These are phyloP conservation scores for Achlya hypogyna DNA, from an alignment of 352 stramenopile species.

Conservation along the genomic window DNA sequence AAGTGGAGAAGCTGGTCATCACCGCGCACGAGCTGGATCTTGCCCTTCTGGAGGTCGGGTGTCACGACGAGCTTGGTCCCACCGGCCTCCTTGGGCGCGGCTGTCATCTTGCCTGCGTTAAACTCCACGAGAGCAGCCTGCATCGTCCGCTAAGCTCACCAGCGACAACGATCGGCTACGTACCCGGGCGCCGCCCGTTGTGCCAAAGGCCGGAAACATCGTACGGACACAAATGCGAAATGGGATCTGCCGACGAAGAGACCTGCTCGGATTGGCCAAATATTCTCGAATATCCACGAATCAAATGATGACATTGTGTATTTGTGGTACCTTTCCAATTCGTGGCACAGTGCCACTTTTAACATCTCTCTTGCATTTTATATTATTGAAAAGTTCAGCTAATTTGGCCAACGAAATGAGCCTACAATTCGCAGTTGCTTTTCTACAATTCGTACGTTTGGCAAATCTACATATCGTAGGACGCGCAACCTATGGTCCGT, in stretches of 20 bases:
- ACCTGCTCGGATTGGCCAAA: neutral
- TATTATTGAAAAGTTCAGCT: too few relatives aligned
- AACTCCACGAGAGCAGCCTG: slow-evolving; percentile 66
- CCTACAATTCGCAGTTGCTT: too few relatives aligned
- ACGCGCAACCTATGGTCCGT: too few relatives aligned
- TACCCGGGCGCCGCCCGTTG: slow-evolving; percentile 16
- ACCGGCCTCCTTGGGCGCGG: slow-evolving; percentile 53
- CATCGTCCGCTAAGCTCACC: neutral
- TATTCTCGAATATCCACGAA: neutral
- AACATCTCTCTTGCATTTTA: too few relatives aligned
- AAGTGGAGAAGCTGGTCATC: slow-evolving; percentile 89
- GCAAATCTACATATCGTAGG: too few relatives aligned
- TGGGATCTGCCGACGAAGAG: neutral
- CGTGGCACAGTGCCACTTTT: too few relatives aligned
- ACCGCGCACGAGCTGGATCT: slow-evolving; percentile 74
- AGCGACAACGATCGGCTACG: neutral
- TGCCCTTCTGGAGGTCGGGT: slow-evolving; percentile 86
- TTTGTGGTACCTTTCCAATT: neutral
- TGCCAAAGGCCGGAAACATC: slow-evolving; percentile 17
- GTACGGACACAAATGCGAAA: slow-evolving; percentile 1
- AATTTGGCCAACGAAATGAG: too few relatives aligned
- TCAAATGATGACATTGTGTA: neutral
- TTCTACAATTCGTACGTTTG: too few relatives aligned
- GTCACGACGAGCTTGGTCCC: slow-evolving; percentile 74
- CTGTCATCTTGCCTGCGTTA: slow-evolving; percentile 86